Evolutionary conservation across 106 monocot genomes (phyloP).

Genomic region (Apostasia shenzhenica): DNA sequence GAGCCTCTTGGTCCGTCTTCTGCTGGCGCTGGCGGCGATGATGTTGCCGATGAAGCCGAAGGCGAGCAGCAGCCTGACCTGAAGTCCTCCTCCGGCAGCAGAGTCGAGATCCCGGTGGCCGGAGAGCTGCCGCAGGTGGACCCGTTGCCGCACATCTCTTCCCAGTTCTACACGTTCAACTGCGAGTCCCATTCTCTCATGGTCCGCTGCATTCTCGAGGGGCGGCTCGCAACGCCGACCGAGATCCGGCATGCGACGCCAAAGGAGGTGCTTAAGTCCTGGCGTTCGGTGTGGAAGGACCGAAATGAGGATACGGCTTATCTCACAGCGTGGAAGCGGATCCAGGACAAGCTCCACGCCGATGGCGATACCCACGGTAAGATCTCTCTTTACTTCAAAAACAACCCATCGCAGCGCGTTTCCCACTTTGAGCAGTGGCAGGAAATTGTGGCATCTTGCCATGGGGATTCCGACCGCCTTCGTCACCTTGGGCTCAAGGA

Average conservation of each 20-base stretch:
- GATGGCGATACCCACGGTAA: constrained; percentile 22
- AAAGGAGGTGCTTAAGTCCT: constrained; percentile 42
- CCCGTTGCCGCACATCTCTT: constrained; percentile 62
- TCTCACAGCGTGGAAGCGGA: constrained; percentile 76
- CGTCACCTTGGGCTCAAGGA: constrained; percentile 91
- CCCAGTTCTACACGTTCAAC: constrained; percentile 79
- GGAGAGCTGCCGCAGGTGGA: constrained; percentile 25
- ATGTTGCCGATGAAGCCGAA: constrained; percentile 10
- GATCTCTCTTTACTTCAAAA: constrained; percentile 78
- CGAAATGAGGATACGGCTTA: constrained; percentile 77
- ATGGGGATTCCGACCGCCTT: constrained; percentile 82
- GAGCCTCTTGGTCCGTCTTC: background rate
- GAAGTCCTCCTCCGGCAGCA: constrained; percentile 6
- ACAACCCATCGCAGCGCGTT: constrained; percentile 60
- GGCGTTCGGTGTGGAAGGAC: constrained; percentile 80
- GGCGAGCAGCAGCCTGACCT: constrained; percentile 8
- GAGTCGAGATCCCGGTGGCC: background rate
- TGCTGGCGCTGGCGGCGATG: background rate
- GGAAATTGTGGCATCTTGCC: constrained; percentile 63
- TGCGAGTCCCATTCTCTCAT: constrained; percentile 46
- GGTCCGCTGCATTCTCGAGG: constrained; percentile 60
- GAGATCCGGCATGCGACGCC: constrained; percentile 61
- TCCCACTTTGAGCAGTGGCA: constrained; percentile 89
- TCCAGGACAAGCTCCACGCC: constrained; percentile 86
- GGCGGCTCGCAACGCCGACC: constrained; percentile 38